These are phyloP conservation scores for Cyclostephanos tholiformis DNA, from an alignment of 108 stramenopile genomes.

Conservation along the genomic window DNA sequence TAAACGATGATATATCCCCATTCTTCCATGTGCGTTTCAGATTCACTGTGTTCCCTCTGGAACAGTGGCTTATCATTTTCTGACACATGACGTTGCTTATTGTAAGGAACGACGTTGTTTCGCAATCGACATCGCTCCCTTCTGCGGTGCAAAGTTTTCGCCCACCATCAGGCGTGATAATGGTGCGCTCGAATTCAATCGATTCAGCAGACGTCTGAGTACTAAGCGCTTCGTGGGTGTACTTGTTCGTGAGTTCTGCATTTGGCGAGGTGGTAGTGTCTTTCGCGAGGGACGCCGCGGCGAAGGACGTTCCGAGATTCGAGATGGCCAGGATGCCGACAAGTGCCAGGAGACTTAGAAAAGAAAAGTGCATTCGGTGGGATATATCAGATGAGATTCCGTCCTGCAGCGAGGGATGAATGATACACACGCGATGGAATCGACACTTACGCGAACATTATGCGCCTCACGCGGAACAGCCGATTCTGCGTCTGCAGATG, in stretches of 20 bases:
- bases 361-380: constrained; percentile 14
- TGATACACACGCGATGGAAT: background rate
- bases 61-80: constrained; percentile 3
- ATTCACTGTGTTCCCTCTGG: constrained; percentile 9
- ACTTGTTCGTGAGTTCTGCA: constrained; percentile 1
- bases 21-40: constrained; percentile 18
- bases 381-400: background rate
- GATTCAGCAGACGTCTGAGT: constrained; percentile 5
- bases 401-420: background rate
- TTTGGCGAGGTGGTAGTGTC: constrained; percentile 31
- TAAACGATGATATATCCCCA: constrained; percentile 6
- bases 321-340: constrained; percentile 37
- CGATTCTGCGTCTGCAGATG: constrained; percentile 5
- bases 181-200: background rate
- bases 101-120: background rate
- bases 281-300: constrained; percentile 51
- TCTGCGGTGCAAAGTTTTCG: constrained; percentile 1
- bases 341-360: constrained; percentile 8
- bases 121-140: constrained; percentile 2
- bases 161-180: background rate
- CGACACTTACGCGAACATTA: background rate
- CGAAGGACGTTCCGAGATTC: constrained; percentile 55
- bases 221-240: constrained; percentile 9
- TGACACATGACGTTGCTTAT: background rate
- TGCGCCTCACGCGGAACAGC: background rate